Evolutionary conservation across 495 filamentous ascomycete species (phyloP).

Genomic region (Xylaria cubensis): DNA sequence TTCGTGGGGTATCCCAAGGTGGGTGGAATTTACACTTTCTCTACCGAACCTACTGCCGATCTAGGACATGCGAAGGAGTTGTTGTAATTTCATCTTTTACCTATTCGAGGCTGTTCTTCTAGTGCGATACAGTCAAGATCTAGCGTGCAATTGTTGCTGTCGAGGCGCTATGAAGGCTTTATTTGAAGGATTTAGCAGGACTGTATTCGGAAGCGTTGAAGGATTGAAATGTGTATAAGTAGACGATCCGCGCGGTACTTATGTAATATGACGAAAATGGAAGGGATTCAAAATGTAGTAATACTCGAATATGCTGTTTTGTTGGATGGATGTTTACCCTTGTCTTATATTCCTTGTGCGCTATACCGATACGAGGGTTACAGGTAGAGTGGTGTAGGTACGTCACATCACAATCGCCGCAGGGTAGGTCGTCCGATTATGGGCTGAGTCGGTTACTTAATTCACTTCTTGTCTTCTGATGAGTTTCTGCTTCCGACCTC

Average conservation of each 20-base stretch:
- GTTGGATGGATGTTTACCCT: background rate
- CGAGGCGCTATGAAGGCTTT: background rate
- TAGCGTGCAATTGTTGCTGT: too few species aligned
- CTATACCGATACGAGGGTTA: conserved; percentile 10
- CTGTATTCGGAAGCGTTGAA: background rate
- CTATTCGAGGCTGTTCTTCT: too few species aligned
- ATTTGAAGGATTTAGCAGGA: background rate
- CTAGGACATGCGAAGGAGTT: background rate
- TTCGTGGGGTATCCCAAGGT: conserved; percentile 11
- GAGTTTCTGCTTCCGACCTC: background rate
- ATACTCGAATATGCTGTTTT: background rate
- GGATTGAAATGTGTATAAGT: conserved; percentile 3
- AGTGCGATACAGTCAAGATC: too few species aligned
- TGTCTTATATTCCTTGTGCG: background rate
- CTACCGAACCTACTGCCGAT: background rate
- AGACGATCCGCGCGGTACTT: background rate
- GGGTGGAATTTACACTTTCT: too few species aligned
- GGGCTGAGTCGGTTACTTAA: conserved; percentile 16
- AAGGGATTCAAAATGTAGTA: background rate
- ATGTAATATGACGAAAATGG: background rate
- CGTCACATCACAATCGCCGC: conserved; percentile 5
- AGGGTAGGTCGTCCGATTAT: conserved; percentile 19
- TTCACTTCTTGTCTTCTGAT: too few species aligned
- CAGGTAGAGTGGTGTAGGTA: background rate
- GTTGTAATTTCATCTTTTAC: too few species aligned